Conservation (phyloP, 208 protist species). For the Wallacemonas collosoma region DNA sequence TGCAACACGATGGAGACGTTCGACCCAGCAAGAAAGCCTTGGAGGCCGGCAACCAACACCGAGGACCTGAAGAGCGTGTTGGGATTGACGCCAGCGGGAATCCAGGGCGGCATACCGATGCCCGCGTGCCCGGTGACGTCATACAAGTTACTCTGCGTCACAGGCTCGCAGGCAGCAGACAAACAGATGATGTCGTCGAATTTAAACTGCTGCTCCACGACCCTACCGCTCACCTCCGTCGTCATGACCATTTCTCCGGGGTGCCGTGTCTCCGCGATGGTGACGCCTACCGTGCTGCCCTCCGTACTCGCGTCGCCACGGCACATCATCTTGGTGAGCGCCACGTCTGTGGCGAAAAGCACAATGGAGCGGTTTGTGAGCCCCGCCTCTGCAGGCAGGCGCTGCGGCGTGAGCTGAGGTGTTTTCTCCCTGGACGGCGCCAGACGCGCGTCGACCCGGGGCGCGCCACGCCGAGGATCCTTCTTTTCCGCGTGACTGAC, state of each 20-base stretch:
- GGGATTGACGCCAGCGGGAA: conserved; percentile 16
- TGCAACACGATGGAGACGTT: conserved; percentile 39
- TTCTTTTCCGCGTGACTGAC: too few relatives aligned
- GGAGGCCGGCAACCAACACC: conserved; percentile 24
- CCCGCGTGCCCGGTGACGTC: not conserved
- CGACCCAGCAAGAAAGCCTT: conserved; percentile 27
- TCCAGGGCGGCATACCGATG: conserved; percentile 5
- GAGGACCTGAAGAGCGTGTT: conserved; percentile 3
- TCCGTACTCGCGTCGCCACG: not conserved
- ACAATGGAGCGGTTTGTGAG: conserved; percentile 17
- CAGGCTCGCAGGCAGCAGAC: not conserved
- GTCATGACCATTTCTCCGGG: not conserved
- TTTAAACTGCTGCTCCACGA: conserved; percentile 17
- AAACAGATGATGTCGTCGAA: conserved; percentile 33
- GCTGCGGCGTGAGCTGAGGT: conserved; percentile 12
- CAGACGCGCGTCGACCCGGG: too few relatives aligned
- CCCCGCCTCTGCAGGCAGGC: conserved; percentile 10
- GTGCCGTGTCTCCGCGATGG: not conserved
- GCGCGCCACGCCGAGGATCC: too few relatives aligned
- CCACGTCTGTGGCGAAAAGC: conserved; percentile 1
- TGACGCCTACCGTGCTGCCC: not conserved
- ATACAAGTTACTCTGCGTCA: conserved; percentile 7
- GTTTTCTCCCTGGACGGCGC: not conserved
- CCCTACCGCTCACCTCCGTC: not conserved
- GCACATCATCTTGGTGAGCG: conserved; percentile 5